Evolutionary conservation across 306 rosid genomes (phyloP).

Genomic region (Cucumis cinereus): DNA sequence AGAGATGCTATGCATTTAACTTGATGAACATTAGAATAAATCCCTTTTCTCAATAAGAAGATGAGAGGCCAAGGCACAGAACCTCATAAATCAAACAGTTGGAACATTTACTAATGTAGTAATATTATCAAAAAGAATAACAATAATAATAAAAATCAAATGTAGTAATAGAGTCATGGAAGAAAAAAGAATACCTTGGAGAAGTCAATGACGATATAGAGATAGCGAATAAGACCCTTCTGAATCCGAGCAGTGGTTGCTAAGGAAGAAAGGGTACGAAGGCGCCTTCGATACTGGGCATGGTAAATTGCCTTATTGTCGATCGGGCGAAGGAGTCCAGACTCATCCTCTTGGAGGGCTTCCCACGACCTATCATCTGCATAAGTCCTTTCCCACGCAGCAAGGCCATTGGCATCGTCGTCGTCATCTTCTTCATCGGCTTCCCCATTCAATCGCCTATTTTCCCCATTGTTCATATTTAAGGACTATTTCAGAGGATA

Average conservation of each 20-base stretch:
- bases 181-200: constrained; percentile 45
- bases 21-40: not conserved
- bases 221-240: constrained; percentile 88
- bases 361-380: constrained; percentile 98
- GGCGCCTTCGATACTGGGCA: constrained; percentile 86
- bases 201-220: constrained; percentile 59
- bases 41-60: not conserved
- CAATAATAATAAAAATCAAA: constrained; percentile 2
- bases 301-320: constrained; percentile 60
- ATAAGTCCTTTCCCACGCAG: constrained; percentile 87
- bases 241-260: constrained; percentile 69
- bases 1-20: not conserved
- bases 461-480: constrained; percentile 50
- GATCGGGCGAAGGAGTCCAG: constrained; percentile 89
- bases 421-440: constrained; percentile 71
- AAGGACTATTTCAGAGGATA: not conserved
- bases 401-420: constrained; percentile 55
- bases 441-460: constrained; percentile 40
- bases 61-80: not conserved
- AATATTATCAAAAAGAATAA: not conserved
- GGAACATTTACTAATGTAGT: not conserved
- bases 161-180: not conserved
- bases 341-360: constrained; percentile 82
- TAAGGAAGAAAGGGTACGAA: constrained; percentile 48
- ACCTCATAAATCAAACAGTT: not conserved